Conservation (phyloP, 768 basidiomycete species). For the Leccinum olivaceopallidum region DNA sequence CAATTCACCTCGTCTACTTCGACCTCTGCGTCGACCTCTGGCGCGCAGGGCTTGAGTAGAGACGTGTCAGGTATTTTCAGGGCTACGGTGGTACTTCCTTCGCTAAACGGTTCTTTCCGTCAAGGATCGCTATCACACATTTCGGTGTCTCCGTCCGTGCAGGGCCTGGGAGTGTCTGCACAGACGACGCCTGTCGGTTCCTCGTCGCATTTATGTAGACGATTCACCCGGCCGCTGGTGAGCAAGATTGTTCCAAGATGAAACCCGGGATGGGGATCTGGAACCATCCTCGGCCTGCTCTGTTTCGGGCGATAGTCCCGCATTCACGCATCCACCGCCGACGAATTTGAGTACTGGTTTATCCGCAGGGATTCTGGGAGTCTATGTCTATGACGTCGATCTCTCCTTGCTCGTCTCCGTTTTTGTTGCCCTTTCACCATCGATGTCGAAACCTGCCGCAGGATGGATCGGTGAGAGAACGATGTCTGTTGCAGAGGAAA, state of each 20-base stretch:
- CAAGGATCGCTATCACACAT: constrained; percentile 11
- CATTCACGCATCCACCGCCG: constrained; percentile 3
- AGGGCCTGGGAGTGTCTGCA: constrained; percentile 3
- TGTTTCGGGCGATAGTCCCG: neutral
- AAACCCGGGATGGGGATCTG: neutral
- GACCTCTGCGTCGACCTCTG: neutral
- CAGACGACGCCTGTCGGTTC: neutral
- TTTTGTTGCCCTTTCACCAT: too few species aligned
- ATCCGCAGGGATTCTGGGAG: constrained; percentile 32
- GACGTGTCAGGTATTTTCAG: constrained; percentile 9
- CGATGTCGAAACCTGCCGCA: too few species aligned
- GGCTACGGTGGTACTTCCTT: constrained; percentile 25
- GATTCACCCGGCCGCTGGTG: neutral
- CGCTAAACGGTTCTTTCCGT: constrained; percentile 26
- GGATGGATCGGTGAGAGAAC: too few species aligned
- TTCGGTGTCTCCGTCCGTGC: neutral
- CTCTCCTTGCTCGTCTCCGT: too few species aligned
- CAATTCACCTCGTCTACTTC: constrained; percentile 11
- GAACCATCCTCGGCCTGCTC: neutral
- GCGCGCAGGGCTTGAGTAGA: neutral
- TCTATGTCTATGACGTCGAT: constrained; percentile 7
- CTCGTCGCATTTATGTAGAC: neutral
- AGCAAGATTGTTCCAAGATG: neutral
- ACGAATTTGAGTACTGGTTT: constrained; percentile 13
- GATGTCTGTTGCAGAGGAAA: too few species aligned